A percentile compares a stretch with the other conserved stretches of the same genome.
Conservation (phyloP, 495 filamentous ascomycete genomes). For the Neurospora sp. region DNA sequence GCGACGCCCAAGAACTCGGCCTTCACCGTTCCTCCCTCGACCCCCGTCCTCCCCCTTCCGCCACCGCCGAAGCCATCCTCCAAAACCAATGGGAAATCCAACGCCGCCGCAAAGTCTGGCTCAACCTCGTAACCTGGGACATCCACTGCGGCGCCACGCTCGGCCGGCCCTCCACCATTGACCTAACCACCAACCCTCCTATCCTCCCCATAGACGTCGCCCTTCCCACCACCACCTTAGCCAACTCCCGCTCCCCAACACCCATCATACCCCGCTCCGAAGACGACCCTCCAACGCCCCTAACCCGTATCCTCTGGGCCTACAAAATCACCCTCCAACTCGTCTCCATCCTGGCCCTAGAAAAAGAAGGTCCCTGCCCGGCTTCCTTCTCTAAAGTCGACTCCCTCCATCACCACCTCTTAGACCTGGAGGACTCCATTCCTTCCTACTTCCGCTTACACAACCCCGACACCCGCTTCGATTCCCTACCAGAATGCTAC, state of each 20-base stretch:
- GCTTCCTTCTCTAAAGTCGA: constrained; percentile 45
- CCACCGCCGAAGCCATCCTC: constrained; percentile 32
- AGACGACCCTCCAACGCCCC: constrained; percentile 30
- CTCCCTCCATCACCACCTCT: constrained; percentile 38
- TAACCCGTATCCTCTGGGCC: constrained; percentile 30
- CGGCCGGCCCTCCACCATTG: constrained; percentile 46
- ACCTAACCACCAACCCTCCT: constrained; percentile 31
- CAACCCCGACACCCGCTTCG: constrained; percentile 44
- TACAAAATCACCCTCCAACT: constrained; percentile 24
- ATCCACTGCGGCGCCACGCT: constrained; percentile 49
- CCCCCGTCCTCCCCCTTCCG: constrained; percentile 20
- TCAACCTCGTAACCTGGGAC: constrained; percentile 49
- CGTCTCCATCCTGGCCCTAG: constrained; percentile 32
- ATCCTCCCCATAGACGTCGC: constrained; percentile 29
- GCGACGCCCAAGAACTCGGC: constrained; percentile 55
- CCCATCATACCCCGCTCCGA: constrained; percentile 25
- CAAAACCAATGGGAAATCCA: constrained; percentile 45
- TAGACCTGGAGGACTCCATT: constrained; percentile 34
- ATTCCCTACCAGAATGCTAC: constrained; percentile 38
- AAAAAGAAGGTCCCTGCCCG: constrained; percentile 41
- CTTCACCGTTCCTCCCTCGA: constrained; percentile 42
- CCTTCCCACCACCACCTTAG: constrained; percentile 6
- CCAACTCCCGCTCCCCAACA: constrained; percentile 19
- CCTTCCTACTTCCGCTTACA: constrained; percentile 41
- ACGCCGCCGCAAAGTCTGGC: constrained; percentile 43